Base-by-base conservation (phyloP, 208 protist genomes). In the Herpetomonas tarakana region DNA sequence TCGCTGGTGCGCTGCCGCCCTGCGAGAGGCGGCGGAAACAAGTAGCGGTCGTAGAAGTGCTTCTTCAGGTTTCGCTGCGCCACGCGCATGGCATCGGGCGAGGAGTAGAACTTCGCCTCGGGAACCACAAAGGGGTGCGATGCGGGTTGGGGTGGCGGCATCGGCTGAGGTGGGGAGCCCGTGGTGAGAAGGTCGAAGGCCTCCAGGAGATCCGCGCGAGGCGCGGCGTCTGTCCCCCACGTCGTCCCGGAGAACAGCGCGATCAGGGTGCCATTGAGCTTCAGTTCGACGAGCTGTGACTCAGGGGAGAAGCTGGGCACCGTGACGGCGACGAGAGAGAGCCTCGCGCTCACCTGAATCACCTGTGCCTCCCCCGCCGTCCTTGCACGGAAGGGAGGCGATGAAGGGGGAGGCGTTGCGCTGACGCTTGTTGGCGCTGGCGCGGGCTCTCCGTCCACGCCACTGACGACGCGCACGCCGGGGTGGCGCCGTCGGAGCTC, bases 241-340 rank as follows among this genome's bases (percentile, higher is more conserved):
- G 74, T 78, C 14, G 79, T 76, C 6, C 86, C 86, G 1, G 71
- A 77, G 57, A 84, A 88, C 18, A 93, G 52, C 12, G 77, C 82
- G 3, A 79, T 58, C 21, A 84, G 65, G 12, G 31, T 30, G 3
- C 58, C 63, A 9, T 62, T 39, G 4, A 81, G 25, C 29, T 58
- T 70, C 38, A 93, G 55, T 67, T 92, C 86, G 3, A 86, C 76
- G 9, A 92, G 46, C 30, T 86, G 19, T 58, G 58, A 84, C 65
- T 92, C 86, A 2, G 71, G 78, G 21, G 86, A 92, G 55, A 89
- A 88, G 52, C 75, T 74, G 1, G 86, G 82, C 18, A 86, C 38
- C 12, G 79, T 67, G 14, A 84, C 54, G 16, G 71, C 66, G 28
- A 45, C 58, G 12, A 92, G 62, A 1, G 21, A 18, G 27, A 91